These are phyloP conservation scores for Saururus chinensis DNA, from an alignment of 164 flowering plant genomes.

Conservation along the genomic window DNA sequence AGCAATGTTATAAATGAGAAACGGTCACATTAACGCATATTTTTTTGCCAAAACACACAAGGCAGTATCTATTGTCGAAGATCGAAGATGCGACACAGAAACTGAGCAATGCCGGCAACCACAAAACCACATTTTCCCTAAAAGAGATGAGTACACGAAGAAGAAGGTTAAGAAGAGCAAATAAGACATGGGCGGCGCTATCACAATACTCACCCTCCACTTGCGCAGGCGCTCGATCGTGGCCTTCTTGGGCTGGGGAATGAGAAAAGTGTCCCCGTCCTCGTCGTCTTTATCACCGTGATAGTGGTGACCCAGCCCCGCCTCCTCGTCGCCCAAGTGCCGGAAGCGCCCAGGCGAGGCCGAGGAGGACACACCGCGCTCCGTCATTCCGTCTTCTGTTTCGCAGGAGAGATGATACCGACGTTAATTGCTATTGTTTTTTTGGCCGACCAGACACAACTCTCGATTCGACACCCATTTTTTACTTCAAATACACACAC, in stretches of 20 bases:
- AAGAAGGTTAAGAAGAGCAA: not conserved
- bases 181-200: not conserved
- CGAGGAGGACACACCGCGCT: slow-evolving; percentile 1
- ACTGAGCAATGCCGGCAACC: not conserved
- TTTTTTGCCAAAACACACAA: not conserved
- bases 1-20: not conserved
- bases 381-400: slow-evolving; percentile 7
- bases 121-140: not conserved
- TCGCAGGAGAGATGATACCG: slow-evolving; percentile 80
- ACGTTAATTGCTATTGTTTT: slow-evolving; percentile 2
- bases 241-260: slow-evolving; percentile 59
- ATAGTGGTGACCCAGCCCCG: too few relatives aligned
- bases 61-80: not conserved
- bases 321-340: slow-evolving; percentile 2
- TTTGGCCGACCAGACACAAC: not conserved
- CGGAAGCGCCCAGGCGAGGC: slow-evolving; percentile 27
- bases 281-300: slow-evolving; percentile 28
- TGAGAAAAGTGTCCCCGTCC: slow-evolving; percentile 37
- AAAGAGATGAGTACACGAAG: not conserved
- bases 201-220: slow-evolving; percentile 61
- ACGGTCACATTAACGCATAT: not conserved
- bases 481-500: not conserved
- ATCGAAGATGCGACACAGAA: too few relatives aligned
- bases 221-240: slow-evolving; percentile 53
- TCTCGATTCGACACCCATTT: not conserved